Conservation (phyloP, 2,329 filamentous ascomycete species). For the Xylaria sp. region DNA sequence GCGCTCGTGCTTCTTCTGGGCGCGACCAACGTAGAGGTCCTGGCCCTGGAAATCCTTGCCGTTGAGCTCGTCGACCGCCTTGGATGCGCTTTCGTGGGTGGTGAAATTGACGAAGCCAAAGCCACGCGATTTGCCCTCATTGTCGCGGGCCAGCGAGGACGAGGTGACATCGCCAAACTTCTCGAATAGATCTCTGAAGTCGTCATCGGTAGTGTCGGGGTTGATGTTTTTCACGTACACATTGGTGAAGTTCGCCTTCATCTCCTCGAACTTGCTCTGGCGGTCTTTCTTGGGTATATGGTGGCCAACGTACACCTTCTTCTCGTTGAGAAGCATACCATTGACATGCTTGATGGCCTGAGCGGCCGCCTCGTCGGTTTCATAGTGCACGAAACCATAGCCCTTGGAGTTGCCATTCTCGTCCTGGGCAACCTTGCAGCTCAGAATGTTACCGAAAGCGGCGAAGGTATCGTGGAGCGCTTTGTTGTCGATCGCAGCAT, state of each 20-base stretch:
- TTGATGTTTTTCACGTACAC: conserved; percentile 99
- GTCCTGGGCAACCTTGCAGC: conserved; percentile 99
- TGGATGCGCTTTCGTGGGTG: conserved; percentile 82
- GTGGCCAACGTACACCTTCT: conserved; percentile 99
- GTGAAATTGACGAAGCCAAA: conserved; percentile 97
- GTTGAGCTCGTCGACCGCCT: conserved; percentile 90
- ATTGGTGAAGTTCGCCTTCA: conserved; percentile 99
- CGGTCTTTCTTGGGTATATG: conserved; percentile 99
- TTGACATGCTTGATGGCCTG: conserved; percentile 99
- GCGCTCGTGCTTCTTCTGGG: conserved; percentile 99
- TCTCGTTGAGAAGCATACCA: conserved; percentile 99
- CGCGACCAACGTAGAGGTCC: conserved; percentile 96
- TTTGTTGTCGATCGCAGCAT: conserved; percentile 99
- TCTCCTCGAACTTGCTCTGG: conserved; percentile 99
- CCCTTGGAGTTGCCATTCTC: conserved; percentile 97
- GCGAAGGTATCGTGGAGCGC: conserved; percentile 99
- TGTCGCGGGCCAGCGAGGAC: conserved; percentile 86
- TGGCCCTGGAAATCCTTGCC: conserved; percentile 90
- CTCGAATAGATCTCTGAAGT: conserved; percentile 93
- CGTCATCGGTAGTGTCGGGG: conserved; percentile 81
- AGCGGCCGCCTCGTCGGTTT: conserved; percentile 95
- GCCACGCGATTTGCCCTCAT: conserved; percentile 89
- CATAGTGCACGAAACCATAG: conserved; percentile 99
- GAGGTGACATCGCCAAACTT: conserved; percentile 93
- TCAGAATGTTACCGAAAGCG: conserved; percentile 98